Conservation (phyloP, 2,329 filamentous ascomycete species). For the Colletotrichum kahawae region DNA sequence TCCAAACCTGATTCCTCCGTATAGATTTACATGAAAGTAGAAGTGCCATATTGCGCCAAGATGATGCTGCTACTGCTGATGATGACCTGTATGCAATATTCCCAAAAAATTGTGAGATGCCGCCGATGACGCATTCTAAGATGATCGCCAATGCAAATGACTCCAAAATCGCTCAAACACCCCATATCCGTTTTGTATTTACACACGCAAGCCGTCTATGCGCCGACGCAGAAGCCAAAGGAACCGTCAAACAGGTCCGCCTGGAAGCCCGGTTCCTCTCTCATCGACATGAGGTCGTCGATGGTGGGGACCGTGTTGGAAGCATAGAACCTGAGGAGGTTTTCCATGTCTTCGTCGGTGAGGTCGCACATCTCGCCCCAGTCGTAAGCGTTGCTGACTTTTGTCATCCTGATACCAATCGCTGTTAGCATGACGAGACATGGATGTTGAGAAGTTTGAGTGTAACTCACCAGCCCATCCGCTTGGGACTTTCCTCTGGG, state of each 20-base stretch:
- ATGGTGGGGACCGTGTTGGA: constrained; percentile 60
- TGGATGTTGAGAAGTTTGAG: background rate
- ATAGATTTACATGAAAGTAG: background rate
- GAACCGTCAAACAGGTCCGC: constrained; percentile 64
- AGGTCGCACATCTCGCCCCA: constrained; percentile 85
- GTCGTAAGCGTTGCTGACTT: constrained; percentile 85
- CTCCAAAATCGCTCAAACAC: constrained; percentile 17
- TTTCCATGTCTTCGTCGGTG: constrained; percentile 83
- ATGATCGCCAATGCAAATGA: constrained; percentile 1
- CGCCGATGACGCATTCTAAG: background rate
- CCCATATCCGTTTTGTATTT: constrained; percentile 9
- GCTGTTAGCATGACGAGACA: background rate
- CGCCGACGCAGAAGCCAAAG: constrained; percentile 62
- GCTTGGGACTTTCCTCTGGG: constrained; percentile 76
- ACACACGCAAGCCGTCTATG: constrained; percentile 4
- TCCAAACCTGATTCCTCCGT: background rate
- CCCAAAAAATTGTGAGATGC: background rate
- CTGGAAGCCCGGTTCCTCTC: constrained; percentile 47
- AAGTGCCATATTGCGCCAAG: background rate
- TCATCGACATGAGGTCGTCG: constrained; percentile 60
- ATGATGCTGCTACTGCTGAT: background rate
- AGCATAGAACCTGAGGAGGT: constrained; percentile 77
- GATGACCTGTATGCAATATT: background rate
- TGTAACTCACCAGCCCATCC: constrained; percentile 80
- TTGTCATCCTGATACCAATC: constrained; percentile 73